A percentile compares a stretch with the other conserved stretches of the same genome.
Evolutionary conservation across 2,329 filamentous ascomycete species (phyloP).

Genomic region (Arachnomyces sp.): DNA sequence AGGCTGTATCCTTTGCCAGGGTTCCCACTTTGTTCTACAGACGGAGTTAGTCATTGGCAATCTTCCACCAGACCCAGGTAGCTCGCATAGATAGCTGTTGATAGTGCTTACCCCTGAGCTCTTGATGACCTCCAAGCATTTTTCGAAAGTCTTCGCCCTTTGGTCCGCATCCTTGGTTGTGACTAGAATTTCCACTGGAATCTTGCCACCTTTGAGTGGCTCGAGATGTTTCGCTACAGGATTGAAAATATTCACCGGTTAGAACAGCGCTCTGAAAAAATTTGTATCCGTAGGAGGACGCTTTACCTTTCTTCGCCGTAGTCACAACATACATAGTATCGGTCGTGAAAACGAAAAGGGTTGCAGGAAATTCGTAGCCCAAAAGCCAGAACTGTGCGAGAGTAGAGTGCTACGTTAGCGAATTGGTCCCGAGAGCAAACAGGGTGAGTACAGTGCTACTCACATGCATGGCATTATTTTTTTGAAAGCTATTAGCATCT

Average conservation of each 20-base stretch:
- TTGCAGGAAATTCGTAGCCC: slow-evolving; percentile 96
- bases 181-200: slow-evolving; percentile 84
- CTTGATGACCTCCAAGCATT: slow-evolving; percentile 80
- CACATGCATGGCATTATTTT: slow-evolving; percentile 95
- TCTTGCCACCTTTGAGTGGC: slow-evolving; percentile 81
- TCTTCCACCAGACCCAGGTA: not conserved
- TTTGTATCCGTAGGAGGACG: not conserved
- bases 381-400: slow-evolving; percentile 80
- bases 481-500: slow-evolving; percentile 77
- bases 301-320: slow-evolving; percentile 85
- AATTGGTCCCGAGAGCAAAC: not conserved
- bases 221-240: slow-evolving; percentile 79
- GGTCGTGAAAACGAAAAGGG: slow-evolving; percentile 81
- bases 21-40: slow-evolving; percentile 78
- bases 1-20: slow-evolving; percentile 72
- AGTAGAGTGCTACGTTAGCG: slow-evolving; percentile 11
- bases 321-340: slow-evolving; percentile 89
- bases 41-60: no score
- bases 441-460: slow-evolving; percentile 27
- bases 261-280: not conserved
- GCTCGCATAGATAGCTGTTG: not conserved
- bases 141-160: slow-evolving; percentile 83
- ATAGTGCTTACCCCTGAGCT: slow-evolving; percentile 61
- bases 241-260: slow-evolving; percentile 1
- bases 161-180: slow-evolving; percentile 84